phyloP scores from a whole-genome alignment of 345 rosid genomes.

The Theobroma cacao region DNA sequence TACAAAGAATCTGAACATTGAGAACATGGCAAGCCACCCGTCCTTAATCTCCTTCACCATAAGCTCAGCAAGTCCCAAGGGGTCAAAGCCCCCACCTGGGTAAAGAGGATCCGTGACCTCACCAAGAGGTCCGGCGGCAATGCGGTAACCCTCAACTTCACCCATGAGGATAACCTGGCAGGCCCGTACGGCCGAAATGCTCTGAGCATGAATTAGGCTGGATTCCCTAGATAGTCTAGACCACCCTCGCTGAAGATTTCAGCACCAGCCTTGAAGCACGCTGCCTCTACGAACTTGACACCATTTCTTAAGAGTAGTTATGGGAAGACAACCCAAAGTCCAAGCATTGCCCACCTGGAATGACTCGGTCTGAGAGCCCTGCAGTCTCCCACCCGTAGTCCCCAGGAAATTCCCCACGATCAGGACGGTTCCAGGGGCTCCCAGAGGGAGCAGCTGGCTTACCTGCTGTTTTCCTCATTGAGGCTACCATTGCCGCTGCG shows the following conservation, averaged over 20 bases:
- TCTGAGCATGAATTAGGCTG: conserved; percentile 44
- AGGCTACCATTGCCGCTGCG: conserved; percentile 11
- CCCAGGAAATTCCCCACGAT: conserved; percentile 45
- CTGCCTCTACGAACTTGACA: conserved; percentile 50
- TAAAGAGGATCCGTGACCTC: conserved; percentile 42
- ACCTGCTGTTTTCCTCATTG: conserved; percentile 29
- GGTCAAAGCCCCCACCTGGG: conserved; percentile 56
- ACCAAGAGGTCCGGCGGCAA: conserved; percentile 50
- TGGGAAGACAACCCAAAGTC: conserved; percentile 44
- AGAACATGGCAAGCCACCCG: conserved; percentile 48
- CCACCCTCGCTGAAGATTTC: conserved; percentile 47
- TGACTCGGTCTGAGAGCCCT: conserved; percentile 46
- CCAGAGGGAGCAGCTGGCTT: conserved; percentile 42
- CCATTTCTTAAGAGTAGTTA: conserved; percentile 48
- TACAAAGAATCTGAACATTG: conserved; percentile 51
- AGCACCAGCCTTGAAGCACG: conserved; percentile 50
- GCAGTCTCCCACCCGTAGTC: conserved; percentile 67
- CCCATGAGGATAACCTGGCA: conserved; percentile 46
- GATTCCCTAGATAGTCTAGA: conserved; percentile 44
- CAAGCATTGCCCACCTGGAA: conserved; percentile 49
- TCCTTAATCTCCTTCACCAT: conserved; percentile 48
- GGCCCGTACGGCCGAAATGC: conserved; percentile 50
- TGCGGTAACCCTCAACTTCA: conserved; percentile 45
- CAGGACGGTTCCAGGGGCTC: conserved; percentile 50
- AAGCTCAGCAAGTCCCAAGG: conserved; percentile 44